Conservation (phyloP, 2,329 filamentous ascomycete species). For the Aspergillus pseudoviridinutans region DNA sequence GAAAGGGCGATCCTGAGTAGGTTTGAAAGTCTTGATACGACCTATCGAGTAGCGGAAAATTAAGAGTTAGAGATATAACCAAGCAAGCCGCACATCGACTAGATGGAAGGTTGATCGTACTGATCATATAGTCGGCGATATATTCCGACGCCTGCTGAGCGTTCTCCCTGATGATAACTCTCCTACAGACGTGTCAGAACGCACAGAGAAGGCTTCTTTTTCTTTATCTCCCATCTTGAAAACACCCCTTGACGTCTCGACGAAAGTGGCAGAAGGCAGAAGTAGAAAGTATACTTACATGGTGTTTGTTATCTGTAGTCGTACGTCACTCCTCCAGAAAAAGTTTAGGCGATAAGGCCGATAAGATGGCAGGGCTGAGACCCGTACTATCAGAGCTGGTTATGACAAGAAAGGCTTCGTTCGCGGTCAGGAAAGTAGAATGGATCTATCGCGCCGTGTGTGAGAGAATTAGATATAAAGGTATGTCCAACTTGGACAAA, state of each 20-base stretch:
- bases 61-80: neutral
- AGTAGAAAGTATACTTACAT: neutral
- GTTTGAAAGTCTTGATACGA: conserved; percentile 72
- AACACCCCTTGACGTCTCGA: neutral
- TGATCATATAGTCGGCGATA: conserved; percentile 76
- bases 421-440: neutral
- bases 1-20: conserved; percentile 69
- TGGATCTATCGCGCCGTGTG: neutral
- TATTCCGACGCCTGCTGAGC: conserved; percentile 66
- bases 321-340: neutral
- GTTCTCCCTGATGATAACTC: conserved; percentile 77
- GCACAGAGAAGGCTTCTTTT: conserved; percentile 6
- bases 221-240: neutral
- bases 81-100: neutral
- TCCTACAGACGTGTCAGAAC: conserved; percentile 50
- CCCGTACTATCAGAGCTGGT: neutral
- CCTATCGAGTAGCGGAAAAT: conserved; percentile 43
- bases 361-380: neutral
- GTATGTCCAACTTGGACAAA: neutral
- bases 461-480: neutral
- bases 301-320: neutral
- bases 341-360: neutral
- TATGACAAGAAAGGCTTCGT: neutral
- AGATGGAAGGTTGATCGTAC: conserved; percentile 38
- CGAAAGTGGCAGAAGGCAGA: neutral